Evolutionary conservation across 805 yeast species (phyloP), one percentile per base, ranked within the genome.

Genomic region (Kurtzmaniella fragi): DNA sequence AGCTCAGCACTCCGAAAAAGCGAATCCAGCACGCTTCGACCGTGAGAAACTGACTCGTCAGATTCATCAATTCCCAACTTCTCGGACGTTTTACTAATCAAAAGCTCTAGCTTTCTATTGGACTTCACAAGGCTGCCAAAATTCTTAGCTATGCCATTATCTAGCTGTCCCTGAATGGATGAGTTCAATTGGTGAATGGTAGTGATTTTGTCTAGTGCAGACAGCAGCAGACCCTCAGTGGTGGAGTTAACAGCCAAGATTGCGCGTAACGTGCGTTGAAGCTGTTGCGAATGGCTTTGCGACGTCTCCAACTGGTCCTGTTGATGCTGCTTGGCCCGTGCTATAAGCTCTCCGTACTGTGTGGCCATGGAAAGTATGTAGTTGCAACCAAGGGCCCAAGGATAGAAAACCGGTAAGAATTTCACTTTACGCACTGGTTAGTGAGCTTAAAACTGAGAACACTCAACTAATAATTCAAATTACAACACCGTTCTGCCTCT

Each of bases 1-100:
- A 72, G 44, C 53, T 88, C 96, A 0, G 87, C 79, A 47, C 77
- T 68, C 32, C 43, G 28, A 33, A 57, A 62, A 17, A 59, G 35
- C n/a, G 23, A 16, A 29, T 42, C 41, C 3, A 44, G 33, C 11
- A 34, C 32, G 5, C 26, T 23, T 26, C 23, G 11, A 17, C 28
- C n/a, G 16, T 17, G 28, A 14, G 29, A n/a, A 12, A 34, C 31
- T 12, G 23, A 27, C 4, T 27, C 16, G 12, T 29, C 28, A 11
- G 25, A 26, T 12, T 39, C 39, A 31, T 15, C 31, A 20, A 10
- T 12, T 12, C 16, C 17, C n/a, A 42, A 16, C 32, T 27, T 40
- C 3, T 17, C 7, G 17, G 28, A 26, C 11, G 17, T 32, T 15
- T 42, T 42, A 7, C 37, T 11, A 5, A 67, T 35, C 16, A 64